Base-by-base conservation (phyloP, 2,329 filamentous ascomycete genomes). In the Paracoccidioides brasiliensis region DNA sequence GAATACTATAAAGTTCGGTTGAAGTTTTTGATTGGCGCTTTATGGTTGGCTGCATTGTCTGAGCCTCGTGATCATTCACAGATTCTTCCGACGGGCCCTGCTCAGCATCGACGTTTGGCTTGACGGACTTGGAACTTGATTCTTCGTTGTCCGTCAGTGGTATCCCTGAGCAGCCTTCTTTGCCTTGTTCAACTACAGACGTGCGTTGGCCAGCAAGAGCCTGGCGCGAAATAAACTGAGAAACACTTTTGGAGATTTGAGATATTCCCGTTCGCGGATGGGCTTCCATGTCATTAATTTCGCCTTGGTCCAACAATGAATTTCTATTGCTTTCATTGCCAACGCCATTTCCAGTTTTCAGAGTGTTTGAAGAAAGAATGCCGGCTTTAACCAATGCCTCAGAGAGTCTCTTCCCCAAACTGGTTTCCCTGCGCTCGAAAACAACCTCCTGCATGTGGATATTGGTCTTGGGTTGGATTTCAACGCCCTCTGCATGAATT, bases 171-270 rank as follows among this genome's bases (percentile, higher is more conserved):
- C n/a, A 10, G 7, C 22, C 46, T 8, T 10, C n/a, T n/a, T 22
- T 37, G 46, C 14, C 33, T 33, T 49, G 14, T 8, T 50, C 32
- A 8, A 32, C 32, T 3, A 35, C 3, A 6, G 45, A 48, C 33
- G 2, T 9, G 12, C 32, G 45, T 43, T 35, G 22, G 10, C 5
- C 40, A 32, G 12, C 30, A 40, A 30, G 32, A 6, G 33, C 50
- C 40, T 59, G 56, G 30, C 54, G 55, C 30, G 57, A 55, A n/a
- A 61, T 62, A 37, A 62, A 62, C 12, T 55, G 30, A 15, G 57
- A 58, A 37, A 62, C 58, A 32, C 61, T 58, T 42, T 56, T 51
- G 2, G 59, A 60, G 42, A 62, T 49, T 32, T 59, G 53, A n/a
- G 56, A 57, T 12, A 58, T 7, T 14, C 30, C 33, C 9, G 35